These are phyloP conservation scores for Talaromyces stipitatus DNA, from an alignment of 495 filamentous ascomycete genomes.

Conservation along the genomic window DNA sequence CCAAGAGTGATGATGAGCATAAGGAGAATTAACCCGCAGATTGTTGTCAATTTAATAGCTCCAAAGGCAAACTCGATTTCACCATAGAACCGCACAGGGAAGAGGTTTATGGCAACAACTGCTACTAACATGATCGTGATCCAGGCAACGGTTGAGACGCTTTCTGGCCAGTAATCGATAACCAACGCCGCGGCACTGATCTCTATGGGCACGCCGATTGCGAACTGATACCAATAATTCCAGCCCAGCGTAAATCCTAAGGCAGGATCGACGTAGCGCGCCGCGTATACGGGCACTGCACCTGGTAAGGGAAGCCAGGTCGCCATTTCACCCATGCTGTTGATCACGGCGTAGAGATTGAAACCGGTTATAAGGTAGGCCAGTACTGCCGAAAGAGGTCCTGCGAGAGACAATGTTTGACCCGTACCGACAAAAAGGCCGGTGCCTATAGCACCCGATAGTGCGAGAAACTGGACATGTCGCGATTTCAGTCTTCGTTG, in stretches of 20 bases:
- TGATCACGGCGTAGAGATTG: slow-evolving; percentile 40
- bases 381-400: slow-evolving; percentile 61
- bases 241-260: slow-evolving; percentile 69
- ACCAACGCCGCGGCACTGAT: slow-evolving; percentile 61
- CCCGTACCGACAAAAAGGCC: slow-evolving; percentile 70
- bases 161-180: slow-evolving; percentile 62
- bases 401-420: slow-evolving; percentile 49
- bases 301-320: slow-evolving; percentile 67
- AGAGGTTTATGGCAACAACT: slow-evolving; percentile 58
- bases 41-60: slow-evolving; percentile 66
- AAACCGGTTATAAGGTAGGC: slow-evolving; percentile 61
- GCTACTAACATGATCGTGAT: slow-evolving; percentile 63
- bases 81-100: slow-evolving; percentile 61
- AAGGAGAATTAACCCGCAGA: slow-evolving; percentile 60
- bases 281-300: slow-evolving; percentile 64
- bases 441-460: slow-evolving; percentile 69
- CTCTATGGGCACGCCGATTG: slow-evolving; percentile 60
- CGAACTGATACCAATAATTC: slow-evolving; percentile 49
- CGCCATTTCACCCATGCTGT: slow-evolving; percentile 58
- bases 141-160: slow-evolving; percentile 51
- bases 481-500: slow-evolving; percentile 43
- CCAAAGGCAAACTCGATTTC: slow-evolving; percentile 71
- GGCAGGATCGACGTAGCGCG: slow-evolving; percentile 59
- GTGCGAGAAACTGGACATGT: slow-evolving; percentile 59
- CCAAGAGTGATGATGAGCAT: slow-evolving; percentile 62